A percentile compares a stretch with the other conserved stretches of the same genome.
Conservation (phyloP, 805 yeast genomes). For the Cyberlindnera subsufficiens region DNA sequence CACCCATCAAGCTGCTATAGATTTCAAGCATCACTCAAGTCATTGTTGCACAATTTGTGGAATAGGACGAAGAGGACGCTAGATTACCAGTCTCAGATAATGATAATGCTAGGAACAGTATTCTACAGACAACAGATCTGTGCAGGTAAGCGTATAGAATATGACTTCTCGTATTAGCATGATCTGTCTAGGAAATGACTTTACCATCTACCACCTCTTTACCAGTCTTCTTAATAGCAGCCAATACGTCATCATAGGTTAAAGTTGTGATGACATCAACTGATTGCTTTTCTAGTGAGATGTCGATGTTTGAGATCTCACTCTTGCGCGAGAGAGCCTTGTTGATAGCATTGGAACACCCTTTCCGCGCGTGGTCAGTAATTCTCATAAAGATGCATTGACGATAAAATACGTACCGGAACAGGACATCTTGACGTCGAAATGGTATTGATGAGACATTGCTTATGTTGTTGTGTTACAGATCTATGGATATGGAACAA, state of each 20-base stretch:
- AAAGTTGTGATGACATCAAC: conserved; percentile 70
- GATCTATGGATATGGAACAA: too few relatives aligned
- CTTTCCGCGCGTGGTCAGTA: conserved; percentile 21
- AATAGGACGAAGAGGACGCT: conserved; percentile 32
- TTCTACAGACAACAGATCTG: conserved; percentile 40
- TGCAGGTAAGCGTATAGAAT: conserved; percentile 31
- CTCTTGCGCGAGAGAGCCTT: conserved; percentile 64
- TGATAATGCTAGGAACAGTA: conserved; percentile 54
- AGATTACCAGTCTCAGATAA: conserved; percentile 45
- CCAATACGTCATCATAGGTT: conserved; percentile 72
- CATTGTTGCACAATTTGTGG: conserved; percentile 46
- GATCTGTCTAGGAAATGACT: conserved; percentile 26
- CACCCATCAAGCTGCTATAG: conserved; percentile 32
- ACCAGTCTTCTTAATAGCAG: conserved; percentile 84
- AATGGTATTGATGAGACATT: conserved; percentile 57
- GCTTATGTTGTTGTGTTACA: neutral
- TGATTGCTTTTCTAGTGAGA: conserved; percentile 73
- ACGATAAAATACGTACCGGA: conserved; percentile 36
- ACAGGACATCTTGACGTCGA: conserved; percentile 81
- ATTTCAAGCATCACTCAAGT: conserved; percentile 54
- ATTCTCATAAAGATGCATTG: neutral
- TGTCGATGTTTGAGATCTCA: conserved; percentile 69
- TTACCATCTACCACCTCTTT: conserved; percentile 71
- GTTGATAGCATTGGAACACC: conserved; percentile 84
- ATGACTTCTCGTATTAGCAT: conserved; percentile 23